phyloP scores from a whole-genome alignment of 2,329 filamentous ascomycete species.

The Fonsecaea nubica region DNA sequence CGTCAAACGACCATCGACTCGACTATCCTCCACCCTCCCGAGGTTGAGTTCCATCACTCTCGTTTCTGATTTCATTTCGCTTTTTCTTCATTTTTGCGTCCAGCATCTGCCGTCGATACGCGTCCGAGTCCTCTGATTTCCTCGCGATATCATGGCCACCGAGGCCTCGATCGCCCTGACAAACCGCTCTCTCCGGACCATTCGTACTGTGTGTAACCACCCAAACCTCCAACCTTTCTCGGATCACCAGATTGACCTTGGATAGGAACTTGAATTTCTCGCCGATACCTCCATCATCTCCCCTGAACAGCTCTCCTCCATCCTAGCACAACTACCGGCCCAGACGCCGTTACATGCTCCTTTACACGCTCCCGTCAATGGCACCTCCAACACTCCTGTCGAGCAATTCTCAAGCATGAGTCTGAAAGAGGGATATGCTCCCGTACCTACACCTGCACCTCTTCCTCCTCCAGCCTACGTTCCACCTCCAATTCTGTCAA shows the following conservation, averaged over 20 bases:
- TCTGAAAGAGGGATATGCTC: slow-evolving; percentile 49
- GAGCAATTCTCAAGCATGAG: slow-evolving; percentile 51
- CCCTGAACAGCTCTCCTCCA: slow-evolving; percentile 74
- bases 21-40: slow-evolving; percentile 22
- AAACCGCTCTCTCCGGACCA: slow-evolving; percentile 84
- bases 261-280: slow-evolving; percentile 86
- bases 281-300: slow-evolving; percentile 81
- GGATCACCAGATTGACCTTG: slow-evolving; percentile 28
- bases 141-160: slow-evolving; percentile 39
- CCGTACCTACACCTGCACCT: slow-evolving; percentile 55
- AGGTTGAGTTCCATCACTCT: slow-evolving; percentile 31
- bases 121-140: slow-evolving; percentile 22
- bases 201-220: slow-evolving; percentile 73
- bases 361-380: slow-evolving; percentile 45
- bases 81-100: slow-evolving; percentile 11
- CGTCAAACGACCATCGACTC: slow-evolving; percentile 22
- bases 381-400: slow-evolving; percentile 47
- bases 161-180: slow-evolving; percentile 62
- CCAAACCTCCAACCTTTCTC: slow-evolving; percentile 11
- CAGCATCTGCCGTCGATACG: slow-evolving; percentile 21
- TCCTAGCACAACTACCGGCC: slow-evolving; percentile 75
- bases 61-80: slow-evolving; percentile 29
- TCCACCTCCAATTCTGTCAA: slow-evolving; percentile 64
- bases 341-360: slow-evolving; percentile 56
- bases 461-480: slow-evolving; percentile 60